Evolutionary conservation across 345 rosid species (phyloP).

Genomic region (Moringa oleifera): DNA sequence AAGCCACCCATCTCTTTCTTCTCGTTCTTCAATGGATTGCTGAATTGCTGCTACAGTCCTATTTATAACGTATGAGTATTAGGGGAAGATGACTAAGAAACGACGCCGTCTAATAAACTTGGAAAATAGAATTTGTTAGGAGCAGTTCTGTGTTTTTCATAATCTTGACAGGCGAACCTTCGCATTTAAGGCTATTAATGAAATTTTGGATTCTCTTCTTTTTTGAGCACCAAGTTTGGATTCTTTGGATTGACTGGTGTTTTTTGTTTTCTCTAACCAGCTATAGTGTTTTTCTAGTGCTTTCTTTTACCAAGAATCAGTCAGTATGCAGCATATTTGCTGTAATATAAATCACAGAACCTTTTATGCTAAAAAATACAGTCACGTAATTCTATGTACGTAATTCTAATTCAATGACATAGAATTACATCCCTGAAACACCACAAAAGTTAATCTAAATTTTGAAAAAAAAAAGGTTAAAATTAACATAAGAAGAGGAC

Average conservation of each 20-base stretch:
- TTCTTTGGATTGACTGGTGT: slow-evolving; percentile 8
- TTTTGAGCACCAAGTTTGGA: neutral
- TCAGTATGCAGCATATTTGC: neutral
- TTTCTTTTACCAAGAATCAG: neutral
- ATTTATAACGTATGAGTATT: neutral
- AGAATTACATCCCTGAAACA: no score
- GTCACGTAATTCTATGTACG: no score
- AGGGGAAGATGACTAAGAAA: neutral
- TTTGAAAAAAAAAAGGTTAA: no score
- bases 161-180: neutral
- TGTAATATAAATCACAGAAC: no score
- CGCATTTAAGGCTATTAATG: slow-evolving; percentile 17
- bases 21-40: neutral
- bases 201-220: slow-evolving; percentile 17
- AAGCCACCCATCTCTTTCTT: neutral
- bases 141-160: neutral
- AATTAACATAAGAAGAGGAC: no score
- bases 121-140: neutral
- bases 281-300: neutral
- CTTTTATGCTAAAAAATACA: no score
- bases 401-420: no score
- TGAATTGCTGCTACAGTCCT: neutral
- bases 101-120: neutral
- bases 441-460: no score
- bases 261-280: slow-evolving; percentile 6